phyloP scores from a whole-genome alignment of 2,329 filamentous ascomycete species.

The Colletotrichum sp. region DNA sequence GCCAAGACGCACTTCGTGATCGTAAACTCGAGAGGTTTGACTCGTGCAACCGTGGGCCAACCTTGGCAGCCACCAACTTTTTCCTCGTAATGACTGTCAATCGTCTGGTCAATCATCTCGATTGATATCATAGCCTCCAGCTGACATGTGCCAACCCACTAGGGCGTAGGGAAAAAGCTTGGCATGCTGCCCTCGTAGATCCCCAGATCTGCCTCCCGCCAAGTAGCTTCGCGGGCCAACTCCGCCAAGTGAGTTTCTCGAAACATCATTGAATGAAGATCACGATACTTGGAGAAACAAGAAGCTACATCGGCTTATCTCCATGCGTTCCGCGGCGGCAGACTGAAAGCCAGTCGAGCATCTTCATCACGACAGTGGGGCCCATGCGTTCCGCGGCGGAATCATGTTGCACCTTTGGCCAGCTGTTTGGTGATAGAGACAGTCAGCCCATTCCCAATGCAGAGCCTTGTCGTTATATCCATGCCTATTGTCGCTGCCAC shows the following conservation, averaged over 20 bases:
- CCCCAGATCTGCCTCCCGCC: not conserved
- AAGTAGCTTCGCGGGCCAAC: not conserved
- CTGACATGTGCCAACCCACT: not conserved
- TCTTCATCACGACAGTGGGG: not conserved
- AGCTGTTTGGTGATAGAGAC: not conserved
- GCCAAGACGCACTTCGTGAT: conserved; percentile 2
- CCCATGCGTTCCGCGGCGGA: not conserved
- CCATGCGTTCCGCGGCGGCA: not conserved
- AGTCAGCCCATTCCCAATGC: not conserved
- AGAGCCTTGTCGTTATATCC: not conserved
- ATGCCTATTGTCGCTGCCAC: not conserved
- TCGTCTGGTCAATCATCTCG: not conserved
- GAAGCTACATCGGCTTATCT: not conserved
- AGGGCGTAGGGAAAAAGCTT: not conserved
- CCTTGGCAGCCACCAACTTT: conserved; percentile 7
- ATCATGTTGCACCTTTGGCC: not conserved
- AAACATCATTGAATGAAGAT: not conserved
- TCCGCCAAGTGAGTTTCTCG: not conserved
- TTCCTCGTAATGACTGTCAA: not conserved
- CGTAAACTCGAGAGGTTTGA: conserved; percentile 8
- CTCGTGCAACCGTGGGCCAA: not conserved
- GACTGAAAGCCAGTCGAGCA: not conserved
- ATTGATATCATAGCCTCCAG: not conserved
- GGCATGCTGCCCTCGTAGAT: not conserved
- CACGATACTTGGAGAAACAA: not conserved